A percentile compares a stretch with the other conserved stretches of the same genome.
phyloP scores from a whole-genome alignment of 768 basidiomycete species.

The Russula ochroleuca region DNA sequence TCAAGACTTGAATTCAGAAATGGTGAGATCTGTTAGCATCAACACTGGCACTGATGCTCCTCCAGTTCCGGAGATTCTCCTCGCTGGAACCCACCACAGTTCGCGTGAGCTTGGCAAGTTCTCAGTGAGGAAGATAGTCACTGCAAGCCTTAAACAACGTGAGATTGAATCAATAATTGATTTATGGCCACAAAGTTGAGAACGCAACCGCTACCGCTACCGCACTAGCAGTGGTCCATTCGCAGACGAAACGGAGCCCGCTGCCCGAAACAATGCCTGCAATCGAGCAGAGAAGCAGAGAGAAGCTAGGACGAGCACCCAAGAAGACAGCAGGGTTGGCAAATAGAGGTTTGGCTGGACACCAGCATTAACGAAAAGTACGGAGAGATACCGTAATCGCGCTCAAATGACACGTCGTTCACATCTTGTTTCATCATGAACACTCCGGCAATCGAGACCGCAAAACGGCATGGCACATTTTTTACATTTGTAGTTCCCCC shows the following conservation, averaged over 20 bases:
- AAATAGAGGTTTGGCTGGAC: not conserved
- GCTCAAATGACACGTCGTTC: slow-evolving; percentile 61
- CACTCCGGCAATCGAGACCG: slow-evolving; percentile 62
- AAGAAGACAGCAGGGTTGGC: not conserved
- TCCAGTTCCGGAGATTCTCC: not conserved
- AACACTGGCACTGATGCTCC: not conserved
- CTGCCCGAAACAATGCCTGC: not conserved
- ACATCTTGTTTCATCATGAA: slow-evolving; percentile 78
- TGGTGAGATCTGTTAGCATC: too few species aligned
- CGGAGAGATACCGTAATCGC: not conserved
- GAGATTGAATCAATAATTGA: not conserved
- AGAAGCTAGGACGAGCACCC: not conserved
- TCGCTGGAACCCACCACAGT: not conserved
- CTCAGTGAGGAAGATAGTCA: not conserved
- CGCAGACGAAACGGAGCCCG: not conserved
- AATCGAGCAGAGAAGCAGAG: not conserved
- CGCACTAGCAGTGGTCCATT: not conserved
- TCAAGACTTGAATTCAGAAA: not conserved
- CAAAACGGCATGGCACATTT: slow-evolving; percentile 77
- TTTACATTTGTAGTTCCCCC: slow-evolving; percentile 73
- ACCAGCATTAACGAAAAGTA: not conserved
- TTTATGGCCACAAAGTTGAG: not conserved
- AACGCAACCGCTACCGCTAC: not conserved
- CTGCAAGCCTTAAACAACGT: not conserved
- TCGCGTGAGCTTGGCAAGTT: not conserved